Percentiles rank a stretch among this genome's conserved stretches.
Evolutionary conservation across 768 basidiomycete genomes (phyloP).

Genomic region (Basidioascus undulatus): DNA sequence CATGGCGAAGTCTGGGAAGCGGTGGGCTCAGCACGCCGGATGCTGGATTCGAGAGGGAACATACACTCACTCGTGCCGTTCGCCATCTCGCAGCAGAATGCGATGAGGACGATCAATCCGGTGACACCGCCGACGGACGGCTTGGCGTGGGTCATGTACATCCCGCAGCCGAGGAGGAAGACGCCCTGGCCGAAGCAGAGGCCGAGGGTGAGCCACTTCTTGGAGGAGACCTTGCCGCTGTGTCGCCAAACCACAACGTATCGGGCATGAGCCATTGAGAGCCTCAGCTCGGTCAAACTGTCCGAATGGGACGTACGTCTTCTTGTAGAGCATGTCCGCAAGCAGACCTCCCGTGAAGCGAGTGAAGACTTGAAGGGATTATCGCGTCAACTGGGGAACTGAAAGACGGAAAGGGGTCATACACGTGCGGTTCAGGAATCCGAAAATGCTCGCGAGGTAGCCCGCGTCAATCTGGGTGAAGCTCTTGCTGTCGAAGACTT

Average conservation of each 20-base stretch:
- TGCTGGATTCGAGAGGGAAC: neutral
- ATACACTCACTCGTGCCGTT: slow-evolving; percentile 30
- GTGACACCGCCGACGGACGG: slow-evolving; percentile 14
- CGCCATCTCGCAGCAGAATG: slow-evolving; percentile 21
- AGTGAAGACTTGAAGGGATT: too few species aligned
- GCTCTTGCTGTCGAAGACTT: slow-evolving; percentile 17
- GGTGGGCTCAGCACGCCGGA: neutral
- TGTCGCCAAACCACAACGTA: too few species aligned
- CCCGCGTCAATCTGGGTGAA: slow-evolving; percentile 31
- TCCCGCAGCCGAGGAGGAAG: slow-evolving; percentile 25
- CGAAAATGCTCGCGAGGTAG: slow-evolving; percentile 23
- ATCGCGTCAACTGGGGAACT: too few species aligned
- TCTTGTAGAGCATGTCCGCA: slow-evolving; percentile 26
- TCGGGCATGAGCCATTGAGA: too few species aligned
- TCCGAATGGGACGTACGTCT: slow-evolving; percentile 1
- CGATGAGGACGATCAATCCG: slow-evolving; percentile 21
- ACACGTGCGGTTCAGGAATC: slow-evolving; percentile 31
- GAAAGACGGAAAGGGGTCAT: too few species aligned
- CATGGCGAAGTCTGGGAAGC: slow-evolving; percentile 28
- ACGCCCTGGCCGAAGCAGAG: slow-evolving; percentile 27
- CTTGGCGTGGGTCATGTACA: slow-evolving; percentile 19
- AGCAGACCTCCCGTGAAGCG: slow-evolving; percentile 28
- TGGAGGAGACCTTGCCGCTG: slow-evolving; percentile 10
- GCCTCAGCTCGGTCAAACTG: too few species aligned
- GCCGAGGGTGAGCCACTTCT: slow-evolving; percentile 26